Conservation (phyloP, 805 yeast species). For the Nakazawaea laoshanensis region DNA sequence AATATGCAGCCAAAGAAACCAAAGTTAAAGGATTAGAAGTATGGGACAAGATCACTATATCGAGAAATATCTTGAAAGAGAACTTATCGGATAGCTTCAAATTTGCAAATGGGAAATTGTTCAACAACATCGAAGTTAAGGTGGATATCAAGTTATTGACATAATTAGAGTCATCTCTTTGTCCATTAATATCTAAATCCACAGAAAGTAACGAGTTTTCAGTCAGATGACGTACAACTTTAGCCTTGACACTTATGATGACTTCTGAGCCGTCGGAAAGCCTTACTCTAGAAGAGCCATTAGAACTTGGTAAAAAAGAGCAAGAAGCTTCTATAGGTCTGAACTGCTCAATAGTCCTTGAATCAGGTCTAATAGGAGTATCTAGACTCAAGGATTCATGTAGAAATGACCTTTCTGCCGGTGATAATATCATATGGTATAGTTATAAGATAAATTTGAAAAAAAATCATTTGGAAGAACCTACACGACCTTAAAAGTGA, state of each 20-base stretch:
- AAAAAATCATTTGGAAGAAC: no score
- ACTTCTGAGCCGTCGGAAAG: conserved; percentile 90
- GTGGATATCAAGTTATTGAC: conserved; percentile 56
- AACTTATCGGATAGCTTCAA: conserved; percentile 66
- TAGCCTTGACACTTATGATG: conserved; percentile 82
- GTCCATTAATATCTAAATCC: conserved; percentile 75
- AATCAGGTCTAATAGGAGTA: conserved; percentile 79
- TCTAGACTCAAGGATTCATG: conserved; percentile 55
- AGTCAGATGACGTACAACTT: conserved; percentile 41
- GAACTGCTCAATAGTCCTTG: conserved; percentile 65
- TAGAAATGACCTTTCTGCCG: conserved; percentile 69
- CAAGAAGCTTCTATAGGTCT: conserved; percentile 81
- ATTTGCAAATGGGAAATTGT: conserved; percentile 41
- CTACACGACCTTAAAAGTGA: no score
- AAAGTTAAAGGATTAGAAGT: conserved; percentile 76
- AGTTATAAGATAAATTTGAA: no score
- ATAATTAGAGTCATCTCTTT: conserved; percentile 70
- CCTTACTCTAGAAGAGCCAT: conserved; percentile 86
- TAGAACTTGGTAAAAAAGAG: conserved; percentile 75
- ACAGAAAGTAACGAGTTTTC: conserved; percentile 42
- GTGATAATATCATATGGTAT: conserved; percentile 64
- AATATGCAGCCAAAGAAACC: conserved; percentile 69
- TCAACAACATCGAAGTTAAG: conserved; percentile 42
- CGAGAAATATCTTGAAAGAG: conserved; percentile 70
- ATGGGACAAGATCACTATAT: conserved; percentile 69